A percentile compares a stretch with the other conserved stretches of the same genome.
Conservation (phyloP, 208 protist species). For the Trypanosoma melophagium region DNA sequence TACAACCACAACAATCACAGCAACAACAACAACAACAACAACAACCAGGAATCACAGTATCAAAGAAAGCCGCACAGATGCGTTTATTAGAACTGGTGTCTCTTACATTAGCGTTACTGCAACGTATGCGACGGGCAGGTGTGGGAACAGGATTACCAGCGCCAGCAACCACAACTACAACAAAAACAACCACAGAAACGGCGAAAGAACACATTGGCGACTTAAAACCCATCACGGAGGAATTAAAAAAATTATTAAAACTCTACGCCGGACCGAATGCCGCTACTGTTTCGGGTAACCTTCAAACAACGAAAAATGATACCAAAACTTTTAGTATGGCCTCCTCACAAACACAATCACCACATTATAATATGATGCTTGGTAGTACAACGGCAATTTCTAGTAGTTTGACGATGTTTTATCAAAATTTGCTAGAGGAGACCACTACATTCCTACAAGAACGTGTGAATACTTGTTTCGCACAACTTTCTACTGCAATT, state of each 20-base stretch:
- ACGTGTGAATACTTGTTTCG: slow-evolving; percentile 4
- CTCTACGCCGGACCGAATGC: background rate
- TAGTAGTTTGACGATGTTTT: slow-evolving; percentile 9
- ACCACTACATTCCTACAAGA: slow-evolving; percentile 16
- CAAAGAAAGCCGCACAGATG: slow-evolving; percentile 1
- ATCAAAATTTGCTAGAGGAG: slow-evolving; percentile 23
- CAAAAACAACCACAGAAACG: background rate
- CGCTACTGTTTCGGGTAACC: background rate
- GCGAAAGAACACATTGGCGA: background rate
- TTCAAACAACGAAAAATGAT: slow-evolving; percentile 5
- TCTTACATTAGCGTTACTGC: slow-evolving; percentile 18
- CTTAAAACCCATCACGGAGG: slow-evolving; percentile 9
- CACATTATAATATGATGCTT: background rate
- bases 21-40: background rate
- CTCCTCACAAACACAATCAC: background rate
- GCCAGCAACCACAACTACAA: no score
- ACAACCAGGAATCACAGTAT: background rate
- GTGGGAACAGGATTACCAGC: no score
- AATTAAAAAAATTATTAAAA: slow-evolving; percentile 10
- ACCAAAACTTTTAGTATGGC: background rate
- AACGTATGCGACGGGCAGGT: slow-evolving; percentile 17
- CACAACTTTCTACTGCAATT: background rate
- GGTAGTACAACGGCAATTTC: slow-evolving; percentile 3
- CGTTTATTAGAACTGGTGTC: slow-evolving; percentile 10
- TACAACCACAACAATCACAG: background rate